These are phyloP conservation scores for Lipomyces kockii DNA, from an alignment of 805 yeast genomes.

Conservation along the genomic window DNA sequence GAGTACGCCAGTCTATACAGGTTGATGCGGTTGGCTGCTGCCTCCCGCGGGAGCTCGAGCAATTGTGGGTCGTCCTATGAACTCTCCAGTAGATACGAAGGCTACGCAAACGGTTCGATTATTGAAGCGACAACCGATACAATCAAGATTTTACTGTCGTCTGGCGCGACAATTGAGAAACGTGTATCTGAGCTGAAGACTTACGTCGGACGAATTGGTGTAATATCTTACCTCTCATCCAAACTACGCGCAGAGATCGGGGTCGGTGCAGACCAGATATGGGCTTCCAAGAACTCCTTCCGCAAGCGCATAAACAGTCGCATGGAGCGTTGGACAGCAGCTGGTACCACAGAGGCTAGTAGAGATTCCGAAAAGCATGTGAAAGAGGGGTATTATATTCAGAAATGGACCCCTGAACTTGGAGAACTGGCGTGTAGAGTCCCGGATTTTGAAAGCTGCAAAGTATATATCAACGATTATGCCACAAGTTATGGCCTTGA, in stretches of 20 bases:
- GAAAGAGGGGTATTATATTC: neutral
- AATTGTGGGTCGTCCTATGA: conserved; percentile 4
- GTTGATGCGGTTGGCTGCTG: conserved; percentile 39
- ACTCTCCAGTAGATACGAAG: conserved; percentile 28
- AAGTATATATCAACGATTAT: conserved; percentile 17
- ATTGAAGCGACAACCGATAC: conserved; percentile 10
- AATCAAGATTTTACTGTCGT: conserved; percentile 9
- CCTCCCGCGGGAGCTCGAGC: neutral
- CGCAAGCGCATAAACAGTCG: conserved; percentile 20
- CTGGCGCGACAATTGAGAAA: conserved; percentile 15
- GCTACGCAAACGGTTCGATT: conserved; percentile 26
- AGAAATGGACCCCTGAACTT: neutral
- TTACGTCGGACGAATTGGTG: conserved; percentile 44
- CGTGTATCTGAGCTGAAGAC: conserved; percentile 31
- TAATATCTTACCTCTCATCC: conserved; percentile 38
- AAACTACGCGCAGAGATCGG: conserved; percentile 34
- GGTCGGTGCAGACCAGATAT: conserved; percentile 25
- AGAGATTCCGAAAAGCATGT: neutral
- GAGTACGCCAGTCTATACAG: conserved; percentile 42
- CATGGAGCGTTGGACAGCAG: conserved; percentile 18
- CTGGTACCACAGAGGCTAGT: neutral
- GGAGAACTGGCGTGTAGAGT: neutral
- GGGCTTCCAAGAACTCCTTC: conserved; percentile 27
- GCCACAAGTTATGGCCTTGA: conserved; percentile 34
- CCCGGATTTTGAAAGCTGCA: neutral